phyloP scores from a whole-genome alignment of 306 rosid genomes.

The Comarum palustre region DNA sequence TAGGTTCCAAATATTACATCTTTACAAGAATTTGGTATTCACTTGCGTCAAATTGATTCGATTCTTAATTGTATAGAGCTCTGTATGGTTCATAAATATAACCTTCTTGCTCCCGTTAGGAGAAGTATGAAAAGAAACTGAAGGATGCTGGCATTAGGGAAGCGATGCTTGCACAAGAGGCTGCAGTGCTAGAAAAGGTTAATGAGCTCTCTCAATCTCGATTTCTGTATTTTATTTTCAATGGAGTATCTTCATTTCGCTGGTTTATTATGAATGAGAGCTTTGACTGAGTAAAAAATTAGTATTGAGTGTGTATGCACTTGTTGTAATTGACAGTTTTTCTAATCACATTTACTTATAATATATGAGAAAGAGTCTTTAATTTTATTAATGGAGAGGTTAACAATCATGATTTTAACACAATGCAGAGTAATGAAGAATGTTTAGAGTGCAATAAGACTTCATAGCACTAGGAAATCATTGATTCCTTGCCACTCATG shows the following conservation, averaged over 20 bases:
- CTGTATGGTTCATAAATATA: conserved; percentile 16
- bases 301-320: not conserved
- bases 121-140: conserved; percentile 70
- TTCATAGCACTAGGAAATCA: not conserved
- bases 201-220: conserved; percentile 10
- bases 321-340: not conserved
- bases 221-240: conserved; percentile 10
- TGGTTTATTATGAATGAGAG: not conserved
- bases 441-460: not conserved
- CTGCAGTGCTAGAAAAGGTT: conserved; percentile 89
- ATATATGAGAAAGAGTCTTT: not conserved
- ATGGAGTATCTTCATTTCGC: not conserved
- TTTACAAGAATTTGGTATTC: conserved; percentile 15
- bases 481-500: not conserved
- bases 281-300: not conserved
- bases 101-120: conserved; percentile 38
- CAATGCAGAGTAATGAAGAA: not conserved
- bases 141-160: conserved; percentile 90
- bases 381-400: not conserved
- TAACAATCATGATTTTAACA: not conserved
- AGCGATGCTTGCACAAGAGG: conserved; percentile 90
- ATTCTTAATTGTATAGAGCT: conserved; percentile 18
- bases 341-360: not conserved
- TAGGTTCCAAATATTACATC: conserved; percentile 39
- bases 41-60: conserved; percentile 10